Percentiles rank a stretch among this genome's conserved stretches.
Evolutionary conservation across 345 rosid genomes (phyloP).

Genomic region (Pistacia vera): DNA sequence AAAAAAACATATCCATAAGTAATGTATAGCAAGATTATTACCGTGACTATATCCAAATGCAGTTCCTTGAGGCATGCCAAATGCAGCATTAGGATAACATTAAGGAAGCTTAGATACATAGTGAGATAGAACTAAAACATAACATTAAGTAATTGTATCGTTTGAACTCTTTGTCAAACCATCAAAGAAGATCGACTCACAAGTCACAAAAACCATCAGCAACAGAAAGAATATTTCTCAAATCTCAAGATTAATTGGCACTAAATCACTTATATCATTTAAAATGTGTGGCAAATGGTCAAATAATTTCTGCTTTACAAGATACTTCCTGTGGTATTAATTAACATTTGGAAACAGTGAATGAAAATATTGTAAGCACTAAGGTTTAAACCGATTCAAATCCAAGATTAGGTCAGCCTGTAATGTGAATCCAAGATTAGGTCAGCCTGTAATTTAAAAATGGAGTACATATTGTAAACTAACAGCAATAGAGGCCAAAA

Average conservation of each 20-base stretch:
- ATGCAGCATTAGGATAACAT: too few species aligned
- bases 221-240: neutral
- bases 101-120: conserved; percentile 10
- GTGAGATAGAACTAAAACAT: neutral
- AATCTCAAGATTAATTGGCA: neutral
- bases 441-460: neutral
- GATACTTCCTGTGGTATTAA: neutral
- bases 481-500: neutral
- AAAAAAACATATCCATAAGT: too few species aligned
- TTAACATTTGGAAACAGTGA: neutral
- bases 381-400: conserved; percentile 2
- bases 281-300: neutral
- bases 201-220: conserved; percentile 3
- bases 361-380: neutral
- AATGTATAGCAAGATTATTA: too few species aligned
- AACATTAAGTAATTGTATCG: conserved; percentile 1
- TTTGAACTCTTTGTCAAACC: conserved; percentile 2
- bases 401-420: neutral
- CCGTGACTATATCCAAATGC: too few species aligned
- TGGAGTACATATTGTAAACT: neutral
- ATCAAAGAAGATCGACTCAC: conserved; percentile 3
- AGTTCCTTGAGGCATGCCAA: too few species aligned
- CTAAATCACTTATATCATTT: neutral
- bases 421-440: neutral
- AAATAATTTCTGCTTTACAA: neutral